These are phyloP conservation scores for Fusarium marasasianum DNA, from an alignment of 2,329 filamentous ascomycete species.

Conservation along the genomic window DNA sequence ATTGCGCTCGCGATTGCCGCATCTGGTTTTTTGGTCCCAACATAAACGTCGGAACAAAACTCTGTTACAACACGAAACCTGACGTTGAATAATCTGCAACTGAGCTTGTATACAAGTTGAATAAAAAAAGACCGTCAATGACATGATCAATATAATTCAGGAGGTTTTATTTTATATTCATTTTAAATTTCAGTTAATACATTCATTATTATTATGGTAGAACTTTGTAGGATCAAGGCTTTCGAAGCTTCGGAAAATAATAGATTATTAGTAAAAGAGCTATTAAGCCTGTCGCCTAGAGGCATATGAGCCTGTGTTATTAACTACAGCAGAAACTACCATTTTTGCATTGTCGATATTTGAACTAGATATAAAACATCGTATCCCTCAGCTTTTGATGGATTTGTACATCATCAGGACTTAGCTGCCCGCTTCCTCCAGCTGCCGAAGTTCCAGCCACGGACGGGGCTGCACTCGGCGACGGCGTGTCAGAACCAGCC, in stretches of 20 bases:
- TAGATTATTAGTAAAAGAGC: fast-evolving
- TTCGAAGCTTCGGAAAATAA: fast-evolving
- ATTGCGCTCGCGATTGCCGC: fast-evolving
- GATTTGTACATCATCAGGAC: not conserved
- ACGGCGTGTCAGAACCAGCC: not conserved
- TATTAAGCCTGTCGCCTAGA: fast-evolving
- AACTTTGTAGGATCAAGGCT: not conserved
- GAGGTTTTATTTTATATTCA: fast-evolving
- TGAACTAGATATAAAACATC: not conserved
- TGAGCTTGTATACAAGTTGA: not conserved
- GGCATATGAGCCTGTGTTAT: fast-evolving
- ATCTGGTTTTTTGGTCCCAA: not conserved
- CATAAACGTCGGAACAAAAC: fast-evolving
- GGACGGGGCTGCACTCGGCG: not conserved
- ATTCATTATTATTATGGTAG: too few relatives aligned
- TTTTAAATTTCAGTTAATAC: too few relatives aligned
- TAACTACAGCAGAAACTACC: not conserved
- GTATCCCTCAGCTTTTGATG: not conserved
- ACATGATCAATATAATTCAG: fast-evolving
- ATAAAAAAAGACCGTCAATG: fast-evolving
- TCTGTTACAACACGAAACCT: too few relatives aligned
- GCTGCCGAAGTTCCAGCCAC: not conserved
- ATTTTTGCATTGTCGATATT: not conserved
- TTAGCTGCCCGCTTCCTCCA: not conserved
- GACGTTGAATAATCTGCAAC: fast-evolving